Evolutionary conservation across 2,329 filamentous ascomycete genomes (phyloP), one percentile per base, ranked within the genome.

Genomic region (Capronia epimyces): DNA sequence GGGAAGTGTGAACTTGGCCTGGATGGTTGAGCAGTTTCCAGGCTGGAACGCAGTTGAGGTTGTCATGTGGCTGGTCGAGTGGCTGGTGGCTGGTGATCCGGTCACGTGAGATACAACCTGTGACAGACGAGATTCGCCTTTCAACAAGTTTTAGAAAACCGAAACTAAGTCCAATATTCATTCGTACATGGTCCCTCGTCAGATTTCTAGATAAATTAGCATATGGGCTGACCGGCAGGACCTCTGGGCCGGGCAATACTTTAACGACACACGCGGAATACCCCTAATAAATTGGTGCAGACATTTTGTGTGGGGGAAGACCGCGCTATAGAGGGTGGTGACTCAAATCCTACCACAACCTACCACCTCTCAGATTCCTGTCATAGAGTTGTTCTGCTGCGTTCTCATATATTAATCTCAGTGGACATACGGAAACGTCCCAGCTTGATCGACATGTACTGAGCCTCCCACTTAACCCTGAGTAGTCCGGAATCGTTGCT

Each of bases 11-110:
- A 7, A 18, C 12, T 9, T 25, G 20, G 13, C 12, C 5, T 8
- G 4, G 3, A 25, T 20, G 31, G 43, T 16, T 31, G 29, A 31
- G 43, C 49, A 47, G 37, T 24, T 37, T 52, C 29, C 27, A 24
- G 32, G 21, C 20, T 42, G 34, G 34, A 18, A 20, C 34, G 31
- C 41, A 45, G 41, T 20, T 24, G 27, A n/a, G 15, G 24, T 34
- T 27, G 20, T 22, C 15, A 20, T 24, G 43, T 51, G 49, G 49
- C 49, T 46, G 43, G 43, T 36, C 5, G 21, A 31, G 24, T 45
- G 48, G 37, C 42, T 42, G 49, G 43, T 22, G 29, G 9, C 7
- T 24, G 5, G 32, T 18, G 16, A 18, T 6, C 32, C 15, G 32
- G 39, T 42, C 39, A 42, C 39, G 39, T 42, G 29, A 32, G 12